Evolutionary conservation across 352 stramenopile genomes (phyloP), one percentile per base, ranked within the genome.

Genomic region (Globisporangium abappressorium): DNA sequence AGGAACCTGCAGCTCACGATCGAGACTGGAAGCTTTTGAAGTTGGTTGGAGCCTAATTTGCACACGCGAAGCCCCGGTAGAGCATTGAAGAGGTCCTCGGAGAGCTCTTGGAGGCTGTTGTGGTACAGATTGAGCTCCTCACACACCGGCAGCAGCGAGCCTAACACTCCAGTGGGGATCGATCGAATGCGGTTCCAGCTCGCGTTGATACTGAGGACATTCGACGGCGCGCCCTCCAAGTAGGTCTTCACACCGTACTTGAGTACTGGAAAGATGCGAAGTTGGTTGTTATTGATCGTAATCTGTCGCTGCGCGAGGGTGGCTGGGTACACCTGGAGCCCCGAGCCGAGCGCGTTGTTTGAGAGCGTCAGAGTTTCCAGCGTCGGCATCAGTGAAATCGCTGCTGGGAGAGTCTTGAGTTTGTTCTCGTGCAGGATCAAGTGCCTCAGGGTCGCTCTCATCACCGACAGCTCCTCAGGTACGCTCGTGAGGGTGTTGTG

Each of bases 351-450:
- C 0, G 54, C 22, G 22, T 77, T 77, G 14, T 64, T 54, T 2
- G 55, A 49, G 12, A 77, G 38, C 24, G 68, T 70, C 7, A 85
- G 59, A 41, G 73, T 67, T n/a, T 75, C 47, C 5, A 91, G 58
- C 14, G 26, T n/a, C 30, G 61, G 60, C 28, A 77, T 34, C 9
- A 54, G 51, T 0, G 26, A 8, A 8, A 81, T 66, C 5, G 64
- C 59, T 1, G 14, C 28, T 1, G 83, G 83, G 3, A 91, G 22
- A n/a, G 51, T 64, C 0, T 14, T 18, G 7, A 91, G 63, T 0
- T 76, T 73, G 56, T 91, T 90, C 30, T 83, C 70, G 41, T 91
- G 80, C 0, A 80, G 69, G 5, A 71, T 57, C 0, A 90, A 57
- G 9, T 63, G 33, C 7, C 70, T 71, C 3, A 91, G 63, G 14